A percentile compares a stretch with the other conserved stretches of the same genome.
Evolutionary conservation across 1,284 basidiomycete species (phyloP).

Genomic region (Ceratobasidium sp.): DNA sequence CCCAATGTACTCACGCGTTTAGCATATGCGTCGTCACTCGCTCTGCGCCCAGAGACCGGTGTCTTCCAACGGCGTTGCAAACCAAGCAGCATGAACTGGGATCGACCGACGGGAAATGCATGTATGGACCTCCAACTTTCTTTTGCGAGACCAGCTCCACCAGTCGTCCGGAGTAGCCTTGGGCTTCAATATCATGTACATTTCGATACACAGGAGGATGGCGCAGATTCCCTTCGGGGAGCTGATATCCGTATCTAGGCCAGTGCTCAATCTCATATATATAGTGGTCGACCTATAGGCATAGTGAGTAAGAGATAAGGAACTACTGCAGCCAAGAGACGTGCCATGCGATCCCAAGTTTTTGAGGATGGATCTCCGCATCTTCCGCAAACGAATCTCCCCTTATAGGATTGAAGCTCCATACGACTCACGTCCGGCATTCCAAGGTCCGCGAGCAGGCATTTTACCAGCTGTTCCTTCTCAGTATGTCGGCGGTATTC

Average conservation of each 20-base stretch:
- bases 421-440: constrained; percentile 9
- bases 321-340: background rate
- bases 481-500: background rate
- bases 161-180: background rate
- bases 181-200: background rate
- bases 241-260: background rate
- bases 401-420: background rate
- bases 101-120: background rate
- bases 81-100: background rate
- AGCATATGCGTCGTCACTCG: background rate
- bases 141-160: background rate
- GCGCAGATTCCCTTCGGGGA: no score
- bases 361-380: background rate
- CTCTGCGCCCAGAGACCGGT: background rate
- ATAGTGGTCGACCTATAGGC: background rate
- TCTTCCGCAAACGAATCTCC: constrained; percentile 2
- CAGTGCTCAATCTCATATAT: background rate
- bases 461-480: background rate
- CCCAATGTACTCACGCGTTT: background rate
- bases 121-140: background rate
- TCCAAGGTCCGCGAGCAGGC: background rate
- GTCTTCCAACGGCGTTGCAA: background rate
- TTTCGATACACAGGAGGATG: background rate
- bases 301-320: background rate
- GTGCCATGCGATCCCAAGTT: constrained; percentile 13